A percentile compares a stretch with the other conserved stretches of the same genome.
Conservation (phyloP, 495 filamentous ascomycete genomes). For the Xylaria castorea region DNA sequence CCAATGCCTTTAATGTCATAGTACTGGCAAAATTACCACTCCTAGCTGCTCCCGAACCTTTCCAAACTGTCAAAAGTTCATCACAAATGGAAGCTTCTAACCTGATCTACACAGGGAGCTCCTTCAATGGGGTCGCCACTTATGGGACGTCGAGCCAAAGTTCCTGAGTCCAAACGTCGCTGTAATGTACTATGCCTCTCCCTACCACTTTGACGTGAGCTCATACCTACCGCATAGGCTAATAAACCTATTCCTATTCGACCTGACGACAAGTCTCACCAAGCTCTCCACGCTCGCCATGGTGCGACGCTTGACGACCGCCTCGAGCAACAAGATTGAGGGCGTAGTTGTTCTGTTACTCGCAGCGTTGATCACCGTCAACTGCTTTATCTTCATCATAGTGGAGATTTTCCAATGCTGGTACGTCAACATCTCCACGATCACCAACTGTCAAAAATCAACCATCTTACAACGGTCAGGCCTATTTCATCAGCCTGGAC, state of each 20-base stretch:
- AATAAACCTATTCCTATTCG: constrained; percentile 60
- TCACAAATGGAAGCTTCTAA: neutral
- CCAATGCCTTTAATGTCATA: neutral
- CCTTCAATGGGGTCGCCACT: constrained; percentile 64
- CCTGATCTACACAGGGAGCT: constrained; percentile 3
- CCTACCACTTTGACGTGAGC: neutral
- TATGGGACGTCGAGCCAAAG: constrained; percentile 56
- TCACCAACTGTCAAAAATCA: neutral
- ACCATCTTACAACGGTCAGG: constrained; percentile 36
- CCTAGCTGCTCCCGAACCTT: neutral
- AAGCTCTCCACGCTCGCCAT: constrained; percentile 66
- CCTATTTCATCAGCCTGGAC: constrained; percentile 64
- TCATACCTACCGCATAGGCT: constrained; percentile 44
- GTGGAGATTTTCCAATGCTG: constrained; percentile 63
- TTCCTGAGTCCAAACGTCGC: constrained; percentile 48
- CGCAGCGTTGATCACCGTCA: constrained; percentile 53
- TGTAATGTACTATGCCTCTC: constrained; percentile 41
- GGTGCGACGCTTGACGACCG: constrained; percentile 40
- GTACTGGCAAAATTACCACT: neutral
- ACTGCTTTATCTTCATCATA: constrained; percentile 56
- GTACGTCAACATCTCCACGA: constrained; percentile 43
- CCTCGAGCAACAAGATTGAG: constrained; percentile 32
- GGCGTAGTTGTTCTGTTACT: constrained; percentile 45
- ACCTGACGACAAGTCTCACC: constrained; percentile 58
- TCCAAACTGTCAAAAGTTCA: neutral